These are phyloP conservation scores for Pyrenophora seminiperda DNA, from an alignment of 2,329 filamentous ascomycete species.

Conservation along the genomic window DNA sequence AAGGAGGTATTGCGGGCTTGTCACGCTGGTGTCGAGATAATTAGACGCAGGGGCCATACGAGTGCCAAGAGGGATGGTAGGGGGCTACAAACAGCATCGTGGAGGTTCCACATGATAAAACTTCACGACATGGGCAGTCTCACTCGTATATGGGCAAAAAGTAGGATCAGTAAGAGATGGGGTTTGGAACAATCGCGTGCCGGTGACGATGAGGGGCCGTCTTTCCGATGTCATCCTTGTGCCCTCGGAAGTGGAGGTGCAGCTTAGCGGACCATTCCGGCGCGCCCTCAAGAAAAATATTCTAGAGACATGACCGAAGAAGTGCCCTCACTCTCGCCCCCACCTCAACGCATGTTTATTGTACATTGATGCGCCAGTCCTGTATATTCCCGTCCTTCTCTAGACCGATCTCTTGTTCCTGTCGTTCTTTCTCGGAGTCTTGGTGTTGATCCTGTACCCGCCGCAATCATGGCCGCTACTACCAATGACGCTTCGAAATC, in stretches of 20 bases:
- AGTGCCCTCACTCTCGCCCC: constrained; percentile 11
- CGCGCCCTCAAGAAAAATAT: constrained; percentile 35
- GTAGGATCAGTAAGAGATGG: background rate
- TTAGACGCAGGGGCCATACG: constrained; percentile 10
- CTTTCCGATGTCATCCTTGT: constrained; percentile 9
- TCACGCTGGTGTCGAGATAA: constrained; percentile 10
- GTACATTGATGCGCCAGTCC: constrained; percentile 43
- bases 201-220: constrained; percentile 10
- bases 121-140: background rate
- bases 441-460: constrained; percentile 16
- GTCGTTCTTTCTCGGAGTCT: constrained; percentile 26
- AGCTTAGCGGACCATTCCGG: constrained; percentile 30
- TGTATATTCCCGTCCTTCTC: constrained; percentile 33
- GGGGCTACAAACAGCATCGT: background rate
- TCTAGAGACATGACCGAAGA: constrained; percentile 24
- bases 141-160: background rate
- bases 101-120: background rate
- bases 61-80: background rate
- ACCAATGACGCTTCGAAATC: constrained; percentile 47
- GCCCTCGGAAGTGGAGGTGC: constrained; percentile 20
- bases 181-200: background rate
- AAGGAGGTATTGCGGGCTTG: constrained; percentile 9
- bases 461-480: constrained; percentile 40
- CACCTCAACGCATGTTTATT: constrained; percentile 32
- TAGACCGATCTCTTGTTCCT: constrained; percentile 31